Percentiles rank a stretch among this genome's conserved stretches.
phyloP scores from a whole-genome alignment of 164 flowering plant genomes.

The grape (Vitis vinifera) region DNA sequence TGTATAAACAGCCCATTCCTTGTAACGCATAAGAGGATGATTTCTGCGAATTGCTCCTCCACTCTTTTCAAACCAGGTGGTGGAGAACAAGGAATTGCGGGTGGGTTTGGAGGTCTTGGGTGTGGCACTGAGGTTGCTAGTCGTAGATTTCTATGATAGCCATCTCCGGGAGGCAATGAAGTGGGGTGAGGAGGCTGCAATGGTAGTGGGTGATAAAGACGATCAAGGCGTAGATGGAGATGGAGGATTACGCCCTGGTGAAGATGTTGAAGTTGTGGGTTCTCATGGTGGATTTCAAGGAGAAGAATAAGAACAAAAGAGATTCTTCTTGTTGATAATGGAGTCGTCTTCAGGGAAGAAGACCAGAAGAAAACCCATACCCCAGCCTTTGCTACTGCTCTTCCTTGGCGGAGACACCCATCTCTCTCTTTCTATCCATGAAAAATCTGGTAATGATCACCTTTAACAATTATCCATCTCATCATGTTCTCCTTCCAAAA shows the following conservation, averaged over 20 bases:
- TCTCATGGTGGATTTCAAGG: conserved; percentile 6
- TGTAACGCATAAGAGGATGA: conserved; percentile 47
- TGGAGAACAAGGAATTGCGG: neutral
- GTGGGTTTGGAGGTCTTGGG: neutral
- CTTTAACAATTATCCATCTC: no score
- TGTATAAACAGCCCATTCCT: conserved; percentile 65
- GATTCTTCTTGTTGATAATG: conserved; percentile 18
- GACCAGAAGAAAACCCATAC: conserved; percentile 62
- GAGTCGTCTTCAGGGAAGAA: conserved; percentile 58
- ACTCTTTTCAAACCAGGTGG: conserved; percentile 6
- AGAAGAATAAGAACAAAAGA: conserved; percentile 10
- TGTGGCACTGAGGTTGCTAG: neutral
- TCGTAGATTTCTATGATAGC: conserved; percentile 15
- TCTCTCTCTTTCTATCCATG: conserved; percentile 3
- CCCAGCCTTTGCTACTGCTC: conserved; percentile 28
- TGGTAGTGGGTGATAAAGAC: conserved; percentile 50
- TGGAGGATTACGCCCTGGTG: conserved; percentile 67
- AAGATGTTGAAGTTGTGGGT: conserved; percentile 24
- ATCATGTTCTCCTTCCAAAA: no score
- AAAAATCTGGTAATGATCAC: no score
- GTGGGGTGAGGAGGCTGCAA: conserved; percentile 1
- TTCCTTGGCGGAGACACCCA: conserved; percentile 32
- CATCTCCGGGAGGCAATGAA: conserved; percentile 25
- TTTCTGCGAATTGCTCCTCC: neutral
- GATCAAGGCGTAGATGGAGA: conserved; percentile 61